These are phyloP conservation scores for Dissoconium aciculare DNA, from an alignment of 2,329 filamentous ascomycete species.

Conservation along the genomic window DNA sequence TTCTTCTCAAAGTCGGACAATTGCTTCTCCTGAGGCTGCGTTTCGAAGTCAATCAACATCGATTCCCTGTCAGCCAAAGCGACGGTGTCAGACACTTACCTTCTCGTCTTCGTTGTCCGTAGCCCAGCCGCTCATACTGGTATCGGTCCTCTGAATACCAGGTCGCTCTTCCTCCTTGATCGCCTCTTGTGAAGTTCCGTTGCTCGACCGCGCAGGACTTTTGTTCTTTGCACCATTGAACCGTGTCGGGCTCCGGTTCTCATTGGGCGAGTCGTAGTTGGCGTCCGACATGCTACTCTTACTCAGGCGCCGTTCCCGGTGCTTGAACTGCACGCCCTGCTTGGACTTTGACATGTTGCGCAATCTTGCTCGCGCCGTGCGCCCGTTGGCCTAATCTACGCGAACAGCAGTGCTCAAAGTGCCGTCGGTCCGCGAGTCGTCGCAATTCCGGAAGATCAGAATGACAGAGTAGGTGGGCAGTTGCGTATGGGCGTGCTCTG, in stretches of 20 bases:
- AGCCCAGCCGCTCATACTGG: conserved; percentile 21
- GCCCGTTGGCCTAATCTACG: too few species aligned
- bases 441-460: too few species aligned
- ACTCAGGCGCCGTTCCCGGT: conserved; percentile 44
- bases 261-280: conserved; percentile 17
- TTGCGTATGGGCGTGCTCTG: too few species aligned
- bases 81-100: conserved; percentile 7
- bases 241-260: conserved; percentile 14
- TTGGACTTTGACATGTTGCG: conserved; percentile 41
- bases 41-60: too few species aligned
- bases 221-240: conserved; percentile 32
- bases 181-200: conserved; percentile 17
- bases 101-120: conserved; percentile 24
- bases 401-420: too few species aligned
- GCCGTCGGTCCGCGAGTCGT: too few species aligned
- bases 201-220: conserved; percentile 36
- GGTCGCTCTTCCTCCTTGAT: conserved; percentile 12
- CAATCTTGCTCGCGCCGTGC: too few species aligned
- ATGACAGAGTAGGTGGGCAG: too few species aligned
- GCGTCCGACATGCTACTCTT: conserved; percentile 46
- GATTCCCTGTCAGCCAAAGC: too few species aligned
- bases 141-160: conserved; percentile 14
- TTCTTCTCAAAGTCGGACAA: conserved; percentile 85
- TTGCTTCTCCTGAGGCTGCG: conserved; percentile 1
- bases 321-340: conserved; percentile 47